These are phyloP conservation scores for Albizia julibrissin DNA, from an alignment of 306 rosid species.

Conservation along the genomic window DNA sequence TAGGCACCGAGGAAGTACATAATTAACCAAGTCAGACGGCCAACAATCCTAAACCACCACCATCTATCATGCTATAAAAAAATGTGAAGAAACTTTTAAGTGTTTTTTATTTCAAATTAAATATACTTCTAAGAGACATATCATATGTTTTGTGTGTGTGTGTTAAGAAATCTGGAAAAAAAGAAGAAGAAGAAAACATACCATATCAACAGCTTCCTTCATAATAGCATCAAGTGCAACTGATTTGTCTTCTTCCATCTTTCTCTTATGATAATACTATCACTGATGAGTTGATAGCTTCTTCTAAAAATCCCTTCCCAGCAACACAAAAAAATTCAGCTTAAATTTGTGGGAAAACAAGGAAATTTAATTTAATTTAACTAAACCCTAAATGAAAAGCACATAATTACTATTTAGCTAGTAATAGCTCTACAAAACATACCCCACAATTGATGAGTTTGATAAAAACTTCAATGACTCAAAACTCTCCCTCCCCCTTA, in stretches of 20 bases:
- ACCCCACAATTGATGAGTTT: too few species aligned
- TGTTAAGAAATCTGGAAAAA: too few species aligned
- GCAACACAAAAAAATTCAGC: constrained; percentile 11
- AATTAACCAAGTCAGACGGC: too few species aligned
- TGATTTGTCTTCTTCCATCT: constrained; percentile 44
- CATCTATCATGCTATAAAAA: not conserved
- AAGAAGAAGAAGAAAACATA: constrained; percentile 16
- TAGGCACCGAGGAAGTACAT: too few species aligned
- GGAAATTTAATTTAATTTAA: not conserved
- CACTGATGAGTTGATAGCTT: not conserved
- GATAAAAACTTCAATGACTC: constrained; percentile 16
- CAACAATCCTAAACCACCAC: not conserved
- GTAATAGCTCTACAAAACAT: too few species aligned
- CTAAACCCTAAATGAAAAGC: not conserved
- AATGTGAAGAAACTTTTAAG: not conserved
- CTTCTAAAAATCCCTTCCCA: not conserved
- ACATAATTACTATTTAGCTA: not conserved
- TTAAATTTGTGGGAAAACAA: not conserved
- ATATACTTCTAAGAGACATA: too few species aligned
- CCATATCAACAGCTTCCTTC: constrained; percentile 74
- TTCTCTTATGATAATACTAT: constrained; percentile 7
- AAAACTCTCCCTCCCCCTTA: not conserved
- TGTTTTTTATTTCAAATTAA: too few species aligned
- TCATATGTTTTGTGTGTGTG: too few species aligned
- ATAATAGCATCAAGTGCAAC: constrained; percentile 57